Percentiles rank a stretch among this genome's conserved stretches.
Evolutionary conservation across 177 flowering plant genomes (phyloP).

Genomic region (Vitis hybrid): DNA sequence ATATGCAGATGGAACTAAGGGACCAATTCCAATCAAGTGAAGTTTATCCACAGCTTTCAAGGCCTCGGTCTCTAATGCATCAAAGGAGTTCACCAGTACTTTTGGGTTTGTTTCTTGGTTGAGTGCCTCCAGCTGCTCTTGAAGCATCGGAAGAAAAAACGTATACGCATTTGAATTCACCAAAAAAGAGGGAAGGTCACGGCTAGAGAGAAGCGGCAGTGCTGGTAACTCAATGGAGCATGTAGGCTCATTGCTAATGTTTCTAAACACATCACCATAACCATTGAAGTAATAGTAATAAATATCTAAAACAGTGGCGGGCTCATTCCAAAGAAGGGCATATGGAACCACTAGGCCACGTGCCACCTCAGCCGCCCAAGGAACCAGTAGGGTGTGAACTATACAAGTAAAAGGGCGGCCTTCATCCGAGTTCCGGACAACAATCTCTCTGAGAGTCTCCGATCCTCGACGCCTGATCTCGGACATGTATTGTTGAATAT

Average conservation of each 20-base stretch:
- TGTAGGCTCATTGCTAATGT: conserved; percentile 19
- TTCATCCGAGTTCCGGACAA: too few species aligned
- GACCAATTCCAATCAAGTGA: too few species aligned
- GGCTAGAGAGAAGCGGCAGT: conserved; percentile 29
- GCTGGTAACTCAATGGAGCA: conserved; percentile 36
- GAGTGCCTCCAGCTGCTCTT: conserved; percentile 17
- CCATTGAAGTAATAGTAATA: too few species aligned
- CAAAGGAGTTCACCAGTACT: conserved; percentile 15
- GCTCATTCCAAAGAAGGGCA: too few species aligned
- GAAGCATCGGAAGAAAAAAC: neutral
- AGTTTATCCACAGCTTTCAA: neutral
- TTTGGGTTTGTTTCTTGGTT: neutral
- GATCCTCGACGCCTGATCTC: too few species aligned
- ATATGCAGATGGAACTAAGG: conserved; percentile 15
- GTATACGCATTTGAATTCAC: conserved; percentile 3
- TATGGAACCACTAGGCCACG: too few species aligned
- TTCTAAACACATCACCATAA: neutral
- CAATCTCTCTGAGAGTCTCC: too few species aligned
- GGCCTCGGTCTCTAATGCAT: conserved; percentile 7
- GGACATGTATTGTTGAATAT: too few species aligned
- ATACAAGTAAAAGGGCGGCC: too few species aligned
- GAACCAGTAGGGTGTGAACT: too few species aligned
- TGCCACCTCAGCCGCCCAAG: too few species aligned
- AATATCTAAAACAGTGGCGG: too few species aligned
- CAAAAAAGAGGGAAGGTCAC: conserved; percentile 51